These are phyloP conservation scores for Batkoa obscura DNA, from an alignment of 371 early-diverging fungal species.

Conservation along the genomic window DNA sequence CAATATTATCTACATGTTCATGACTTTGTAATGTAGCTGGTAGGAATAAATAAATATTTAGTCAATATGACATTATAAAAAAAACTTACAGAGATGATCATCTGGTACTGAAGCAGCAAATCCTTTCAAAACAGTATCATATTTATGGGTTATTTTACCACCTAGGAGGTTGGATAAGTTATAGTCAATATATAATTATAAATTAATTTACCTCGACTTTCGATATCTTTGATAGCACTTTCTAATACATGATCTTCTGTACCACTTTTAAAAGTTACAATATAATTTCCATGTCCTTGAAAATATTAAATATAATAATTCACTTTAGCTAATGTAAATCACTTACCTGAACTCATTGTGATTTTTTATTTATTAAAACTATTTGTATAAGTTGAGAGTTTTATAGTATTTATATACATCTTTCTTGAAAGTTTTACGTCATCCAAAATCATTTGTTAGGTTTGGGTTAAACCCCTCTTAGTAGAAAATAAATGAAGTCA, in stretches of 20 bases:
- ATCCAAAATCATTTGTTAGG: no score
- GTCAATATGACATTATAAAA: not conserved
- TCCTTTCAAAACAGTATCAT: slow-evolving; percentile 13
- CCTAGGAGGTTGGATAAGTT: not conserved
- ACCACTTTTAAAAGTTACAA: slow-evolving; percentile 13
- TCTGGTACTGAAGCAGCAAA: slow-evolving; percentile 14
- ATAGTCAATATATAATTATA: not conserved
- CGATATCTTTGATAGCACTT: slow-evolving; percentile 10
- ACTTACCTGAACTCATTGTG: no score
- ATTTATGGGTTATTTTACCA: slow-evolving; percentile 15
- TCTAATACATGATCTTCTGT: slow-evolving; percentile 10
- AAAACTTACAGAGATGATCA: not conserved
- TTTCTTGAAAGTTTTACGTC: no score
- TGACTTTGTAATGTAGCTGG: not conserved
- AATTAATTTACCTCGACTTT: slow-evolving; percentile 7
- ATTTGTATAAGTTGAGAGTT: no score
- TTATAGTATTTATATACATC: no score
- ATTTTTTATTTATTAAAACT: no score
- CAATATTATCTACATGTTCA: not conserved
- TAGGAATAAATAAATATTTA: not conserved
- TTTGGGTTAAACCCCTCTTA: no score
- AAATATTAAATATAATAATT: not conserved
- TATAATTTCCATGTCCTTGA: slow-evolving; percentile 5
- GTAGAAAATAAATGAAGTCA: no score
- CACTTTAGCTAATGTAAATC: no score